These are phyloP conservation scores for Populus tomentosa DNA, from an alignment of 441 rosid genomes.

Conservation along the genomic window DNA sequence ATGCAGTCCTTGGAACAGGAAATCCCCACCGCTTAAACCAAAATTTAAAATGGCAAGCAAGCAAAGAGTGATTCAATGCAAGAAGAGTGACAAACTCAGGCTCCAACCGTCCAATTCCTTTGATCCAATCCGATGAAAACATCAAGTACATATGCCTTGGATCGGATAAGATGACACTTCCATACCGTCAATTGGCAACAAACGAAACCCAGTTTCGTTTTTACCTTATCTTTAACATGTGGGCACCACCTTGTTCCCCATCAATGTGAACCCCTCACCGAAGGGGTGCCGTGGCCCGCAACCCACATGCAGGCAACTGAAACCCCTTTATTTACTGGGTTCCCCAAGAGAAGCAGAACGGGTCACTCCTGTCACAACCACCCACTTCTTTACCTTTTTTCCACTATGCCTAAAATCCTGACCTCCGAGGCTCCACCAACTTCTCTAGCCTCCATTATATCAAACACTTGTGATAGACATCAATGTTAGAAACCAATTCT, in stretches of 20 bases:
- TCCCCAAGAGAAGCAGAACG: not conserved
- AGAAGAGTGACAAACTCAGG: not conserved
- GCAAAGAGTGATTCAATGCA: too few relatives aligned
- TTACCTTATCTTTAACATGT: not conserved
- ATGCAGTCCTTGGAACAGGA: not conserved
- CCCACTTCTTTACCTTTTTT: not conserved
- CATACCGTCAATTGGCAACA: not conserved
- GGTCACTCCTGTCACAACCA: not conserved
- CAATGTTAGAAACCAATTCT: too few relatives aligned
- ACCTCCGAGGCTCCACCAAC: too few relatives aligned
- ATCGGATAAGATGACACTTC: not conserved
- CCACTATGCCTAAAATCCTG: not conserved
- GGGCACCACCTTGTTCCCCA: conserved; percentile 7
- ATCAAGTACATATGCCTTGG: not conserved
- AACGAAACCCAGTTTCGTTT: not conserved
- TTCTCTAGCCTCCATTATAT: not conserved
- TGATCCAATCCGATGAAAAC: not conserved
- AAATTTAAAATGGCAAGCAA: too few relatives aligned
- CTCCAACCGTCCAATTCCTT: not conserved
- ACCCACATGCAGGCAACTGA: conserved; percentile 3
- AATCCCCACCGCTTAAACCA: not conserved
- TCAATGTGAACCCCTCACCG: conserved; percentile 10
- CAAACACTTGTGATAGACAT: not conserved
- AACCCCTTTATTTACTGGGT: not conserved
- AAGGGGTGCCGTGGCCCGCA: not conserved